Evolutionary conservation across 1,139 yeast genomes (phyloP).

Genomic region (Lodderomyces metapsilosis): DNA sequence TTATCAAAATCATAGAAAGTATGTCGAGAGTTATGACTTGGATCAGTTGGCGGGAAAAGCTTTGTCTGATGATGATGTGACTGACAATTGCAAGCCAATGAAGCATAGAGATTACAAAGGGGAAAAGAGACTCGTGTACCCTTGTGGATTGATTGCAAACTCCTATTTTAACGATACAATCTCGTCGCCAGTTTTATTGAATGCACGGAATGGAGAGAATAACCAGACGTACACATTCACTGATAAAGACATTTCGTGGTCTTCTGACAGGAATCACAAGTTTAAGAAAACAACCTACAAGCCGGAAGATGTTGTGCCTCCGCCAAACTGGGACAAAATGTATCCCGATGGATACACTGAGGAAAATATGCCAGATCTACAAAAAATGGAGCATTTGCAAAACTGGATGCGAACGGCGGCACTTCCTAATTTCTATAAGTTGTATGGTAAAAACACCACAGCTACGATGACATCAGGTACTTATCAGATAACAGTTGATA

Average conservation of each 20-base stretch:
- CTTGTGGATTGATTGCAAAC: constrained; percentile 95
- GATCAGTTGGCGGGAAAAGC: constrained; percentile 65
- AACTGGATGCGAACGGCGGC: constrained; percentile 90
- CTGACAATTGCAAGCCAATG: constrained; percentile 61
- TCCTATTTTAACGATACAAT: constrained; percentile 88
- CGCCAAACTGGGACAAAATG: constrained; percentile 86
- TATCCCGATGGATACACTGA: constrained; percentile 91
- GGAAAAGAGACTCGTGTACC: constrained; percentile 54
- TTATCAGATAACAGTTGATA: constrained; percentile 55
- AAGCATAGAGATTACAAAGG: constrained; percentile 35
- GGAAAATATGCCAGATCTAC: constrained; percentile 72
- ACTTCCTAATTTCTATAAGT: constrained; percentile 64
- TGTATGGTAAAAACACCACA: constrained; percentile 58
- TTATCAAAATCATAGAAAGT: constrained; percentile 76
- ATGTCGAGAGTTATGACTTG: constrained; percentile 68
- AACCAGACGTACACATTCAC: constrained; percentile 60
- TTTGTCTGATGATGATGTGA: constrained; percentile 43
- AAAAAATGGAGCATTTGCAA: constrained; percentile 45
- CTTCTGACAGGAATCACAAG: constrained; percentile 65
- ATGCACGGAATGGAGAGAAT: constrained; percentile 39
- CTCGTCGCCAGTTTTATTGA: constrained; percentile 45
- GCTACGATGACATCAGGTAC: constrained; percentile 54
- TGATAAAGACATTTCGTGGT: constrained; percentile 80
- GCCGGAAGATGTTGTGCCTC: constrained; percentile 78
- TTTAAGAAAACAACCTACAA: constrained; percentile 77